Percentiles rank a stretch among this genome's conserved stretches.
Evolutionary conservation across 2,329 filamentous ascomycete genomes (phyloP).

Genomic region (Corinectria fuckeliana): DNA sequence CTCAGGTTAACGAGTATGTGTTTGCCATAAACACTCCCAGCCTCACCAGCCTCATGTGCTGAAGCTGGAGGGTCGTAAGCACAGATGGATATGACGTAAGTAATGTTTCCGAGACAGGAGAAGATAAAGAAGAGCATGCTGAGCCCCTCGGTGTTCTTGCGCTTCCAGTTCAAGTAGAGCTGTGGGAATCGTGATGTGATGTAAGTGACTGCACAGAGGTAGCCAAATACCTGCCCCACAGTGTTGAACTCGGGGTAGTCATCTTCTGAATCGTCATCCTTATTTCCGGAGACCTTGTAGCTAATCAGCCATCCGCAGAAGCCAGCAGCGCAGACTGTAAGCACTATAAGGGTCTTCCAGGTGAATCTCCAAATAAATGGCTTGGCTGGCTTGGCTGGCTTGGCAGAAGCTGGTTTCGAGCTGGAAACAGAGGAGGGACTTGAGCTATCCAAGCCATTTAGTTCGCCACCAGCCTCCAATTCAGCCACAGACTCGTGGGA

Average conservation of each 20-base stretch:
- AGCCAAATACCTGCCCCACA: slow-evolving; percentile 90
- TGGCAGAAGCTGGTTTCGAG: slow-evolving; percentile 50
- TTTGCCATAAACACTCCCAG: slow-evolving; percentile 69
- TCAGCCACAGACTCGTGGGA: background rate
- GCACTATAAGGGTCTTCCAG: slow-evolving; percentile 77
- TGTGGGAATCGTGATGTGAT: slow-evolving; percentile 90
- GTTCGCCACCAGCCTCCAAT: slow-evolving; percentile 43
- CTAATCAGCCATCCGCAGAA: slow-evolving; percentile 83
- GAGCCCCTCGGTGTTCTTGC: slow-evolving; percentile 92
- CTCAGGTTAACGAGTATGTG: slow-evolving; percentile 91
- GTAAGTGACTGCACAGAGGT: slow-evolving; percentile 88
- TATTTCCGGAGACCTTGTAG: slow-evolving; percentile 46
- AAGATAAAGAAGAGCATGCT: slow-evolving; percentile 96
- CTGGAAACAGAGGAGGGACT: slow-evolving; percentile 71
- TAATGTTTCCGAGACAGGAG: slow-evolving; percentile 92
- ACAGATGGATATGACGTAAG: slow-evolving; percentile 90
- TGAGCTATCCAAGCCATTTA: slow-evolving; percentile 62
- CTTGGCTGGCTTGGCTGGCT: no score
- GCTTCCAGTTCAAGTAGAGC: slow-evolving; percentile 87
- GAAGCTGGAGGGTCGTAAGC: slow-evolving; percentile 81
- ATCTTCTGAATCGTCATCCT: slow-evolving; percentile 48
- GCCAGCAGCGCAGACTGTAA: slow-evolving; percentile 85
- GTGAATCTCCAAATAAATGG: slow-evolving; percentile 62
- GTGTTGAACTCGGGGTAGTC: slow-evolving; percentile 69
- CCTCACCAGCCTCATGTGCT: slow-evolving; percentile 70